Percentiles rank a stretch among this genome's conserved stretches.
Conservation (phyloP, 2,329 filamentous ascomycete species). For the Sarocladium kiliense region DNA sequence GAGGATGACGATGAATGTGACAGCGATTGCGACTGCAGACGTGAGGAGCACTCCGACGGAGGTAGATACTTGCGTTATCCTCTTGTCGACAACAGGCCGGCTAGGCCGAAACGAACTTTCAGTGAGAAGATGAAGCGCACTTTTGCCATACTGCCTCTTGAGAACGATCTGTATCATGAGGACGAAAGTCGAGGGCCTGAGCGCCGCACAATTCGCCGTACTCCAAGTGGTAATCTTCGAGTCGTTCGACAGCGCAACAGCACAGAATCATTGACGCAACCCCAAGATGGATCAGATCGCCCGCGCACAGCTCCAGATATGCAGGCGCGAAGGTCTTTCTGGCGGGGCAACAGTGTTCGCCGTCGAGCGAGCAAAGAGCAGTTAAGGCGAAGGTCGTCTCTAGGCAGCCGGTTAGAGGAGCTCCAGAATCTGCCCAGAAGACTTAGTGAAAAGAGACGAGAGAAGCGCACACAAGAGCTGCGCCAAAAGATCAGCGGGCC, state of each 20-base stretch:
- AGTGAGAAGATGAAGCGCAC: slow-evolving; percentile 52
- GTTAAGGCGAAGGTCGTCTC: slow-evolving; percentile 26
- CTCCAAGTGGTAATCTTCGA: slow-evolving; percentile 53
- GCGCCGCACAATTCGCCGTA: slow-evolving; percentile 53
- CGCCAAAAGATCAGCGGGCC: slow-evolving; percentile 57
- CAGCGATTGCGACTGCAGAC: slow-evolving; percentile 13
- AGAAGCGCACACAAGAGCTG: slow-evolving; percentile 54
- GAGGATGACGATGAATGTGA: slow-evolving; percentile 25
- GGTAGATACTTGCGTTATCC: slow-evolving; percentile 41
- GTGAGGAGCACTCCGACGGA: slow-evolving; percentile 32
- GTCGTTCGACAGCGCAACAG: slow-evolving; percentile 52
- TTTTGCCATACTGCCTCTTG: slow-evolving; percentile 55
- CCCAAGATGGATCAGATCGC: slow-evolving; percentile 19
- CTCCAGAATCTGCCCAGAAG: slow-evolving; percentile 48
- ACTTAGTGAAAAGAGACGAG: slow-evolving; percentile 52
- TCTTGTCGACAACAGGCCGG: slow-evolving; percentile 42
- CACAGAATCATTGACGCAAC: slow-evolving; percentile 31
- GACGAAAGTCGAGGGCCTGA: slow-evolving; percentile 35
- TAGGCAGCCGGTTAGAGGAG: slow-evolving; percentile 45
- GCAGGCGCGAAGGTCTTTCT: slow-evolving; percentile 21
- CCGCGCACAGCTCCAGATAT: slow-evolving; percentile 28
- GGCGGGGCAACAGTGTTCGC: slow-evolving; percentile 25
- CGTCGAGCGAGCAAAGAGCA: slow-evolving; percentile 19
- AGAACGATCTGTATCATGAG: slow-evolving; percentile 30
- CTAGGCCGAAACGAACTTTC: slow-evolving; percentile 40